phyloP scores from a whole-genome alignment of 23 red algal genomes.

The Agarophyton chilense region DNA sequence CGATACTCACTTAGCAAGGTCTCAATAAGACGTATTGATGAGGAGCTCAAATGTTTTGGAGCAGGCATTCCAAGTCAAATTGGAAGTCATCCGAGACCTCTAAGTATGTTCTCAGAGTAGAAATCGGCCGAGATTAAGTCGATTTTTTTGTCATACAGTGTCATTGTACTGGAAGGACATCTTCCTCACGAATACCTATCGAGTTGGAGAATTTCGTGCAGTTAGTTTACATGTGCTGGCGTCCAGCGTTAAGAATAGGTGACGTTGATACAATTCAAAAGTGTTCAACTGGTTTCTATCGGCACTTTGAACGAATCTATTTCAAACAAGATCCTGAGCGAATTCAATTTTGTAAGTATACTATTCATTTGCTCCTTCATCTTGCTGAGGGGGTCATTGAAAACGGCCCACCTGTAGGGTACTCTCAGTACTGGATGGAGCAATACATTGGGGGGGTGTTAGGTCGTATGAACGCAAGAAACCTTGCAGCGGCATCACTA shows the following conservation, averaged over 20 bases:
- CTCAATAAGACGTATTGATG: too few species aligned
- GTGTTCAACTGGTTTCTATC: not conserved
- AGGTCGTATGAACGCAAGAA: too few species aligned
- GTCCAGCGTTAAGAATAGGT: not conserved
- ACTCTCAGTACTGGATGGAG: conserved; percentile 29
- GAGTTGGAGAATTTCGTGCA: not conserved
- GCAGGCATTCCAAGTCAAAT: not conserved
- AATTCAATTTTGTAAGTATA: not conserved
- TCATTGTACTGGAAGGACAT: conserved; percentile 5
- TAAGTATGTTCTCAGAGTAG: not conserved
- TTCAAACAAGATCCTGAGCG: not conserved
- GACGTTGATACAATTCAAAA: not conserved
- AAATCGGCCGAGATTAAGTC: too few species aligned
- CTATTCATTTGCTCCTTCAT: not conserved
- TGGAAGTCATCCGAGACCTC: not conserved
- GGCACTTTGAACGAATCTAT: conserved; percentile 22
- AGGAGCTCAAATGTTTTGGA: not conserved
- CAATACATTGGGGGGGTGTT: not conserved
- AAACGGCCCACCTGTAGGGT: not conserved
- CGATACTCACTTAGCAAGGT: not conserved
- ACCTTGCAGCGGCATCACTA: conserved; percentile 3
- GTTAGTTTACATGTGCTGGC: not conserved
- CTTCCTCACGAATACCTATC: not conserved
- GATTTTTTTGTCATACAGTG: not conserved
- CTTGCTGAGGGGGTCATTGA: not conserved